A percentile compares a stretch with the other conserved stretches of the same genome.
Conservation (phyloP, 495 filamentous ascomycete species). For the Endocarpon pusillum region DNA sequence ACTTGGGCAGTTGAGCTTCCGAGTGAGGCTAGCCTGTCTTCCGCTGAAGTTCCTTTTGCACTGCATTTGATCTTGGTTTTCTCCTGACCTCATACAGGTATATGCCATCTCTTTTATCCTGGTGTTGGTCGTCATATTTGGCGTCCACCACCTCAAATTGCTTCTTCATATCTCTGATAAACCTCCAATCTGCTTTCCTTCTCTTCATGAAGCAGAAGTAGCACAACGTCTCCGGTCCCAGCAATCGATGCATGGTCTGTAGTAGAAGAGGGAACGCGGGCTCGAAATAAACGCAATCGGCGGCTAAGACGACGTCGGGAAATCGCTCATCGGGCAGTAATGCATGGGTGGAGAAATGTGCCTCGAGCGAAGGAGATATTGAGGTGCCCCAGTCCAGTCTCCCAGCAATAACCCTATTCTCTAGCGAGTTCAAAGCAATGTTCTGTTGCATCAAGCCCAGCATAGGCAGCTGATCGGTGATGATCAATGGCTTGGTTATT, state of each 20-base stretch:
- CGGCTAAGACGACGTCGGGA: conserved; percentile 72
- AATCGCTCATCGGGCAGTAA: too few relatives aligned
- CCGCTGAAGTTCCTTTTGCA: too few relatives aligned
- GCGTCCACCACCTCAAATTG: conserved; percentile 42
- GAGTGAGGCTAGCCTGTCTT: too few relatives aligned
- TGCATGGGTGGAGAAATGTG: conserved; percentile 5
- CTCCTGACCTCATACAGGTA: conserved; percentile 44
- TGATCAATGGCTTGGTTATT: conserved; percentile 31
- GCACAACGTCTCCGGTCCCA: conserved; percentile 43
- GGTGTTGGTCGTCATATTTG: conserved; percentile 38
- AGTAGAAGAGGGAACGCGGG: conserved; percentile 79
- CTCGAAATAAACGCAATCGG: conserved; percentile 96
- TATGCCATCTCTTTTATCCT: conserved; percentile 43
- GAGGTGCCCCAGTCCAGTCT: conserved; percentile 57
- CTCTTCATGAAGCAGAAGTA: conserved; percentile 95
- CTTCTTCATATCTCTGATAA: conserved; percentile 51
- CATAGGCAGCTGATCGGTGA: conserved; percentile 84
- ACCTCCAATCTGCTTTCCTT: conserved; percentile 55
- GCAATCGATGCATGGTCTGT: conserved; percentile 50
- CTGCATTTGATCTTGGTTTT: conserved; percentile 22
- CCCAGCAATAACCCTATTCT: conserved; percentile 36
- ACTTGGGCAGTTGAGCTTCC: too few relatives aligned
- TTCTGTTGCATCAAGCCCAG: conserved; percentile 67
- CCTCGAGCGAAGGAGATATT: not conserved
- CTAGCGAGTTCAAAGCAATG: conserved; percentile 56